A percentile compares a stretch with the other conserved stretches of the same genome.
These are phyloP conservation scores for Corylus avellana DNA, from an alignment of 306 rosid species.

Conservation along the genomic window DNA sequence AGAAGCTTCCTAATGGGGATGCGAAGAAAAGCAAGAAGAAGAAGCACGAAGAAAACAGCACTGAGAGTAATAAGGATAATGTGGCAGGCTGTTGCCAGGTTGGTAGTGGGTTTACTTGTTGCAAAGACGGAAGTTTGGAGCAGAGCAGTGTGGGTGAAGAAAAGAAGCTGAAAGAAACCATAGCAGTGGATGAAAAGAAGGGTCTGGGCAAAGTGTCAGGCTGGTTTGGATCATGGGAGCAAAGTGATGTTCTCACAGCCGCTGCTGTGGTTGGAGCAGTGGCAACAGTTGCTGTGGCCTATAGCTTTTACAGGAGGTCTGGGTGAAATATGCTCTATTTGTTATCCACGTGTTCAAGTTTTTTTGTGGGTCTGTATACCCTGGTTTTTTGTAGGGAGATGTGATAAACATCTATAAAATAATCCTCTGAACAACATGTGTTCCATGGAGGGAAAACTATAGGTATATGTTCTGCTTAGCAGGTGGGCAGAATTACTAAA, in stretches of 20 bases:
- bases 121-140: slow-evolving; percentile 59
- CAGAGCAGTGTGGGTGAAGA: slow-evolving; percentile 39
- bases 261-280: slow-evolving; percentile 65
- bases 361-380: slow-evolving; percentile 23
- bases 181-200: slow-evolving; percentile 34
- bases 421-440: slow-evolving; percentile 21
- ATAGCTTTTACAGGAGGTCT: slow-evolving; percentile 61
- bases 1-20: slow-evolving; percentile 36
- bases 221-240: slow-evolving; percentile 51
- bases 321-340: slow-evolving; percentile 35
- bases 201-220: slow-evolving; percentile 34
- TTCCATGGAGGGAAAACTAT: slow-evolving; percentile 15
- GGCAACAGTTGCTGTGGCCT: slow-evolving; percentile 69
- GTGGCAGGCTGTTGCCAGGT: slow-evolving; percentile 63
- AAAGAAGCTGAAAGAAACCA: slow-evolving; percentile 25
- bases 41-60: slow-evolving; percentile 27
- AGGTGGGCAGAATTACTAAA: slow-evolving; percentile 23
- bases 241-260: slow-evolving; percentile 54
- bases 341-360: slow-evolving; percentile 15
- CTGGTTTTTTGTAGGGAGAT: slow-evolving; percentile 34
- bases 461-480: slow-evolving; percentile 30
- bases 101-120: slow-evolving; percentile 74
- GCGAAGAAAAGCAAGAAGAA: slow-evolving; percentile 27
- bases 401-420: slow-evolving; percentile 32
- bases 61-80: slow-evolving; percentile 32